Evolutionary conservation across 2,329 filamentous ascomycete genomes (phyloP).

Genomic region (Cryphonectria japonica): DNA sequence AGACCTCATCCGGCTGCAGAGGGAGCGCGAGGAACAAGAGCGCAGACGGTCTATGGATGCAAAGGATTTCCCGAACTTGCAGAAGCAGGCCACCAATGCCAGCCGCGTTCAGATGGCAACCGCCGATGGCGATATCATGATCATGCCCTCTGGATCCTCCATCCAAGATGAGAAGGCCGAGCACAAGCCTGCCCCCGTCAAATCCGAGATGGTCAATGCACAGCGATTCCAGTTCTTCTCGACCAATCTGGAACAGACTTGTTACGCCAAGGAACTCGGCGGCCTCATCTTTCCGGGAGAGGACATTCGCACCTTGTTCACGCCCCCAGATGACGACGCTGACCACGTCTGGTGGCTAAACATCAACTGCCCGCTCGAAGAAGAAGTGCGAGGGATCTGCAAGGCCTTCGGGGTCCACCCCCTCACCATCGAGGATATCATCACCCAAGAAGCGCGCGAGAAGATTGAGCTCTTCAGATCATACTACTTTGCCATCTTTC

Average conservation of each 20-base stretch:
- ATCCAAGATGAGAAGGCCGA: slow-evolving; percentile 52
- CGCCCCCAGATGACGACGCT: slow-evolving; percentile 61
- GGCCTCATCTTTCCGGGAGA: slow-evolving; percentile 89
- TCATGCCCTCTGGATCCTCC: slow-evolving; percentile 54
- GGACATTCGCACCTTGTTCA: slow-evolving; percentile 85
- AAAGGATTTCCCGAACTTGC: slow-evolving; percentile 65
- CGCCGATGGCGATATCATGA: slow-evolving; percentile 60
- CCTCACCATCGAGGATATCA: slow-evolving; percentile 94
- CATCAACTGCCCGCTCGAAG: slow-evolving; percentile 85
- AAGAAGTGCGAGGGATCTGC: slow-evolving; percentile 85
- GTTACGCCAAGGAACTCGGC: slow-evolving; percentile 86
- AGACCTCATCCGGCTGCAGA: slow-evolving; percentile 72
- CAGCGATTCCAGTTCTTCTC: slow-evolving; percentile 93
- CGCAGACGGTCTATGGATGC: slow-evolving; percentile 49
- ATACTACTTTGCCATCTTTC: slow-evolving; percentile 98
- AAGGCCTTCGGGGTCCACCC: slow-evolving; percentile 96
- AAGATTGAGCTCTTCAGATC: slow-evolving; percentile 98
- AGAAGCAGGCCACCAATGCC: slow-evolving; percentile 43
- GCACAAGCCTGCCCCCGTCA: slow-evolving; percentile 33
- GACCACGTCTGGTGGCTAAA: slow-evolving; percentile 99
- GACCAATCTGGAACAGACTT: slow-evolving; percentile 89
- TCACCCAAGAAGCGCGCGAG: slow-evolving; percentile 91
- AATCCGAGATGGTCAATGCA: slow-evolving; percentile 40
- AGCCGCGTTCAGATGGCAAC: slow-evolving; percentile 47
- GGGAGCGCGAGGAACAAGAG: slow-evolving; percentile 46